Conservation (phyloP, 441 rosid genomes). For the Eutrema salsugineum region DNA sequence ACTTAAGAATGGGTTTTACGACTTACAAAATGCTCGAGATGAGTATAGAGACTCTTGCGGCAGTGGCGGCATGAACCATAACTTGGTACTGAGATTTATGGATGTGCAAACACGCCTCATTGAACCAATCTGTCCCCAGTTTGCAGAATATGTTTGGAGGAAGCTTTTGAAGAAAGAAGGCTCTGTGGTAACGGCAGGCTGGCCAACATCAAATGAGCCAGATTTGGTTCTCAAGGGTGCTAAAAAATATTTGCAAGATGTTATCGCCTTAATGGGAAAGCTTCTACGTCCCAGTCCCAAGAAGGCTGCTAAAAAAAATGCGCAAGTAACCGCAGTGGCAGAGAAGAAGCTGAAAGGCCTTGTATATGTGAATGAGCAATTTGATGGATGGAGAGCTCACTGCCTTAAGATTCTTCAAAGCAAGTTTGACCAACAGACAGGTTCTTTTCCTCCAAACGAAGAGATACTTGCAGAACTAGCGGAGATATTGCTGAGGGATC, state of each 20-base stretch:
- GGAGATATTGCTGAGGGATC: conserved; percentile 56
- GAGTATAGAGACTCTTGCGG: conserved; percentile 91
- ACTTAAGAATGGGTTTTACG: conserved; percentile 84
- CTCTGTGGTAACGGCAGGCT: conserved; percentile 73
- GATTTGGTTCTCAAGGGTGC: conserved; percentile 80
- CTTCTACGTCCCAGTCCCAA: conserved; percentile 61
- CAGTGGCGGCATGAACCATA: conserved; percentile 65
- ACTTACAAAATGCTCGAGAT: conserved; percentile 92
- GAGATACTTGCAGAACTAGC: conserved; percentile 65
- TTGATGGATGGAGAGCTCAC: conserved; percentile 88
- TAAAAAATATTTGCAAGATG: conserved; percentile 88
- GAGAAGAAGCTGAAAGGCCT: conserved; percentile 57
- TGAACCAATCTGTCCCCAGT: conserved; percentile 91
- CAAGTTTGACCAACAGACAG: conserved; percentile 45
- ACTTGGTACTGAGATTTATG: conserved; percentile 66
- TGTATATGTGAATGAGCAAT: conserved; percentile 77
- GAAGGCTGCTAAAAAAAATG: conserved; percentile 59
- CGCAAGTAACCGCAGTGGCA: conserved; percentile 39
- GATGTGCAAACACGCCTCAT: conserved; percentile 92
- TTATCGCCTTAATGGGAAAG: conserved; percentile 71
- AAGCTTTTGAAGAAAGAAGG: conserved; percentile 76
- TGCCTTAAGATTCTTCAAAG: conserved; percentile 69
- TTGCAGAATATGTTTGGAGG: conserved; percentile 89
- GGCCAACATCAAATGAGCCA: conserved; percentile 73
- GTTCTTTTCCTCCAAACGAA: conserved; percentile 50